Evolutionary conservation across 257 asterid genomes (phyloP), one percentile per base, ranked within the genome.

Genomic region (Nyctanthes arbortristis): DNA sequence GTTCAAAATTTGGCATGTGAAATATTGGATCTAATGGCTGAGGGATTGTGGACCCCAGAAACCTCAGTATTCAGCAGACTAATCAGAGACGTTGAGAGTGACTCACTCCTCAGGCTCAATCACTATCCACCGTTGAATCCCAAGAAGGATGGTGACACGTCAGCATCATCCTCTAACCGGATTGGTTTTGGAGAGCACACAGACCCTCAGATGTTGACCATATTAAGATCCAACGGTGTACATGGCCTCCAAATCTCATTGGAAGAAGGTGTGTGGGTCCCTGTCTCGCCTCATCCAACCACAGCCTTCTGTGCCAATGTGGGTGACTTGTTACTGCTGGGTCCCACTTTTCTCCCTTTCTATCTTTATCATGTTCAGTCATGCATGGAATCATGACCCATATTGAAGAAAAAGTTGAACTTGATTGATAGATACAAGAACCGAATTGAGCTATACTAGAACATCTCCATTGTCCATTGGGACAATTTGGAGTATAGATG

Each of bases 41-140:
- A 77, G 52, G 97, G 88, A 5, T 29, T 91, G 29, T 37, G 74
- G 67, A 76, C 75, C 74, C 69, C 84, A 62, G 73, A 73, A 61
- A 68, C 82, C 49, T 69, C 79, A 4, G 49, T 63, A 1, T 29
- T 90, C 72, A 82, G 87, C 67, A 59, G 67, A 37, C 75, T 91
- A 6, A 80, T 91, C 78, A 75, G 61, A 31, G 85, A 85, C 73
- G 36, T 61, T 0, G 73, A 72, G 0, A 71, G 65, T 18, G 96
- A 91, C 81, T 87, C 91, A 0, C 74, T 89, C 11, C 75, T 91
- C 29, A 78, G 97, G 78, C 75, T 91, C 72, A 91, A 91, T 80
- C 87, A n/a, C n/a, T n/a, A n/a, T n/a, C n/a, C n/a, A n/a, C n/a
- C n/a, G n/a, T n/a, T n/a, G n/a, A n/a, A n/a, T n/a, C n/a, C n/a